Evolutionary conservation across 176 grass and related monocot species (phyloP), one percentile per base, ranked within the genome.

Genomic region (Dactylis glomerata): DNA sequence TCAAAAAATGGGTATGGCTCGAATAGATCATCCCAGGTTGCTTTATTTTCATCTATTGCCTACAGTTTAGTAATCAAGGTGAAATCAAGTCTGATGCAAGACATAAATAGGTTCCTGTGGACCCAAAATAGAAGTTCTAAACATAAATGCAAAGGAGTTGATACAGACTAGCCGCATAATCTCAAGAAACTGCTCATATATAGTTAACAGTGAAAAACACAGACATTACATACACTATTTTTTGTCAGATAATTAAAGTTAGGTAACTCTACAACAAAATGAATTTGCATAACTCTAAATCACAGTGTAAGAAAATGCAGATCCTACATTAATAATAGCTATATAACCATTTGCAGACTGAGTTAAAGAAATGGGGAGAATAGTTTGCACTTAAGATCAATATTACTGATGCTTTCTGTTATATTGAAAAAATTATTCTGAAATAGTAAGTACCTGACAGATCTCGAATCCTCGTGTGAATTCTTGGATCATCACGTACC

Each of bases 1-100:
- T 97, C 95, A 86, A 97, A 94, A 84, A 97, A 97, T 5, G 90
- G 92, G 77, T 92, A 97, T 51, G 90, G 86, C 84, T 93, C 92
- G 1, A 94, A 94, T 26, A 94, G 83, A 66, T 72, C 76, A 87
- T 82, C 79, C 95, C 90, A 97, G 32, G 83, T 87, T 71, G 88
- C 79, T 83, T 84, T 93, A 73, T 80, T 87, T 62, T 86, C 88
- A 52, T 97, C 95, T 82, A 94, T 94, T 70, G 86, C 92, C 95
- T 97, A 80, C 76, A 86, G 54, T 79, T 64, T 75, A 81, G 12
- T 81, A 38, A 82, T n/a, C 22, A 61, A 71, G 72, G 66, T 45
- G 33, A 75, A 5, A 77, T 33, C 34, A 65, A 41, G 75, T 82
- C 24, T 9, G 45, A 45, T 63, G 54, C 6, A 70, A 77, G 23